Evolutionary conservation across 768 basidiomycete species (phyloP), one percentile per base, ranked within the genome.

Genomic region (Leccinum longicurvipes): DNA sequence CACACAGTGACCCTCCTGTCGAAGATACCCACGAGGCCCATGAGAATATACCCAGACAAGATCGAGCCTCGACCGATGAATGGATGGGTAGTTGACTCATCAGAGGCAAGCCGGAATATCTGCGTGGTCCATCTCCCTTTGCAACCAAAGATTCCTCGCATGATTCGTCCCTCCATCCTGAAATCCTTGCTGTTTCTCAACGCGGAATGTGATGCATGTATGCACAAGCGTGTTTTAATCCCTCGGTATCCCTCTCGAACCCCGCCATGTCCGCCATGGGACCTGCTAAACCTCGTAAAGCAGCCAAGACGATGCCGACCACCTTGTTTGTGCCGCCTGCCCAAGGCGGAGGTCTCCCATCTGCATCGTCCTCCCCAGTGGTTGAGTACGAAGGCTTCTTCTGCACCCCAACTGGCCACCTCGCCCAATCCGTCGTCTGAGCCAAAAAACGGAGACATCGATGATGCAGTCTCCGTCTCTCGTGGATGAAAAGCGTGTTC

Each of bases 221-320:
- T 2, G 72, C 82, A 3, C 84, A 77, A 87, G 85, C 60, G 85
- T 91, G 1, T 88, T 91, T 60, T 85, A 86, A 23, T 82, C 84
- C 0, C 71, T 91, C 5, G 87, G 86, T 89, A 48, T 86, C 87
- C 1, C 78, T 86, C 28, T 73, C 85, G 24, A 86, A 81, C 60
- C 81, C 86, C 3, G 54, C 72, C 1, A 55, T 77, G 1, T 57
- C 67, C 53, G 25, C 65, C 57, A 25, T 61, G n/a, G n/a, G n/a
- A 56, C 8, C 67, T 24, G 63, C 63, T 41, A 70, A 67, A 50
- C 68, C 63, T 12, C 62, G 60, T 14, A 62, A 58, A 29, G 39
- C 25, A 1, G 32, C 47, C 28, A 60, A 71, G n/a, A n/a, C n/a
- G n/a, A n/a, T n/a, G n/a, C n/a, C n/a, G n/a, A n/a, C n/a, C n/a